Evolutionary conservation across 345 rosid genomes (phyloP), one percentile per base, ranked within the genome.

Genomic region (Salix brachista): DNA sequence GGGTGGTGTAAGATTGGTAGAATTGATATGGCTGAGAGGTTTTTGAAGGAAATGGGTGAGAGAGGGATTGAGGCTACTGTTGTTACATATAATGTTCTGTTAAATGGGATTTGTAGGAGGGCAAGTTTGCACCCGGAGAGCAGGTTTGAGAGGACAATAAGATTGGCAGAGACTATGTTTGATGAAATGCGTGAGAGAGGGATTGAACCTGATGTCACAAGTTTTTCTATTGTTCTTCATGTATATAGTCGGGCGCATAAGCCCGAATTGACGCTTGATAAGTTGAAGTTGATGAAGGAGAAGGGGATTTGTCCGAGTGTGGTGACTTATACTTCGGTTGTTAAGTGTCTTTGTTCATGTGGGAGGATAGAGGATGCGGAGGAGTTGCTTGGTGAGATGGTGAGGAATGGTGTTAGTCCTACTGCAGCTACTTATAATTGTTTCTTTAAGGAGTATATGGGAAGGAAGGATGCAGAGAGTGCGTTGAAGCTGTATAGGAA

Each of bases 181-280:
- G 94, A 88, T 18, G 93, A 95, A 90, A 95, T 95, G 97, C 88
- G 80, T 3, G 73, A 72, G 7, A 84, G 94, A 85, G 90, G 96
- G 42, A 88, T 95, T 44, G 94, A 95, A 6, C 97, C 91, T 0
- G 99, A 95, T 56, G 90, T 93, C 28, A 87, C 93, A 0, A 93
- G 96, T 44, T 95, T 84, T 67, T 91, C 99, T 0, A 88, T 88
- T 4, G 92, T 95, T 64, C 83, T 95, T 56, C 97, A 90, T 75
- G 93, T 91, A 68, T 93, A 90, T 52, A 90, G 96, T 61, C 75
- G 96, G 83, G 97, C 94, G 2, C 97, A 91, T 81, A 91, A 90
- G 87, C 90, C 97, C 1, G 87, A 88, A 70, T 72, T 95, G 75
- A 86, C 90, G 0, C 78, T 94, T 0, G 93, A 91, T 76, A 95